Base-by-base conservation (phyloP, 192 early-diverging fungal species). In the Chytriomyces hyalinus region DNA sequence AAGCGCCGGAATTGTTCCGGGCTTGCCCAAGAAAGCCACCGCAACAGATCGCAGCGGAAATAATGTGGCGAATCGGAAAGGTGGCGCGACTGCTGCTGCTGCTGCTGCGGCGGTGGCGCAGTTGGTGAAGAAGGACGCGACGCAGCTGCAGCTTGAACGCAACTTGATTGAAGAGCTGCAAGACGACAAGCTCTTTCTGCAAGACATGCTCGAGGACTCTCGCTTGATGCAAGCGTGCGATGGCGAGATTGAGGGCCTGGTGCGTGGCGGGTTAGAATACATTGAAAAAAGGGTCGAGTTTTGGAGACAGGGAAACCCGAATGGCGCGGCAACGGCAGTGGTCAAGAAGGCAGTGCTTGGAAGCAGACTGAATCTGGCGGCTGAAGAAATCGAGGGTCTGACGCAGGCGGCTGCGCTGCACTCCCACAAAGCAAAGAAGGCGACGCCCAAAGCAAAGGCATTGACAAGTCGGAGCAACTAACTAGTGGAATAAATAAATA, bases 161-260 rank as follows among this genome's bases (percentile, higher is more conserved):
- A 86, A 86, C 71, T 66, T 86, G 48, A 71, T 86, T 49, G 82
- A 86, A 69, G 85, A 84, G 60, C 66, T 86, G 24, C 84, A 79
- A 60, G 82, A 86, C 6, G 85, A 86, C 69, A 80, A 84, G n/a
- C 26, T 62, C 13, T 84, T 84, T 72, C 68, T 84, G 57, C 49
- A 69, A 28, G 65, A 75, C 22, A 64, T 86, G 22, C 72, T 73
- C 24, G 13, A 49, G 17, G 85, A 86, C 64, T 28, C 63, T 47
- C 13, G 73, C 7, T 49, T 73, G 20, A 62, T 57, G 28, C 60
- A 43, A 22, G 60, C 46, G 26, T 75, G 73, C 20, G 70, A 79
- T 22, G 69, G 72, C 7, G 71, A 65, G 11, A 44, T 84, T 44
- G 70, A 36, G 11, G 60, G 70, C 61, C 60, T 76, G 45, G 71